Evolutionary conservation across 192 early-diverging fungal species (phyloP).

Genomic region (Obelidium mucronatum): DNA sequence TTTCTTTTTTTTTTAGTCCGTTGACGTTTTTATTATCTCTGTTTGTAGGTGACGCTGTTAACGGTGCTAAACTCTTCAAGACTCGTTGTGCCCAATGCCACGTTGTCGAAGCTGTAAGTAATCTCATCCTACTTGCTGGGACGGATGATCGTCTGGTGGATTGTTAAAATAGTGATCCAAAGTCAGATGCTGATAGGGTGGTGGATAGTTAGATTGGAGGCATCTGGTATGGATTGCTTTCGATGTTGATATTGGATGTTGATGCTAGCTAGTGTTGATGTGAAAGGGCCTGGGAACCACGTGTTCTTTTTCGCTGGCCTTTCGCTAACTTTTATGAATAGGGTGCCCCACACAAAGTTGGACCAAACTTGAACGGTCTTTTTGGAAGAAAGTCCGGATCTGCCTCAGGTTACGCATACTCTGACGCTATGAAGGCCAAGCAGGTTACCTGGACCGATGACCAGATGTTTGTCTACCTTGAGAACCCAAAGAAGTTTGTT

Average conservation of each 20-base stretch:
- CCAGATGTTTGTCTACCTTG: conserved; percentile 92
- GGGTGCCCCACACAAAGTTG: conserved; percentile 91
- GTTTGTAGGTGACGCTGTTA: conserved; percentile 56
- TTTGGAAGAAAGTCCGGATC: conserved; percentile 90
- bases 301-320: too few species aligned
- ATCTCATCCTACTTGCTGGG: neutral
- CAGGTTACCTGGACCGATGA: conserved; percentile 88
- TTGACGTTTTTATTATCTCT: neutral
- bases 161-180: neutral
- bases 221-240: too few species aligned
- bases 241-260: too few species aligned
- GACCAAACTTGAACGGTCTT: conserved; percentile 94
- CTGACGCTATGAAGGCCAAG: conserved; percentile 88
- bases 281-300: too few species aligned
- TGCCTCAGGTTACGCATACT: conserved; percentile 89
- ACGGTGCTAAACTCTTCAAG: conserved; percentile 88
- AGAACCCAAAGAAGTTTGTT: conserved; percentile 97
- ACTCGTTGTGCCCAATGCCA: conserved; percentile 99
- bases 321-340: too few species aligned
- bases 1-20: neutral
- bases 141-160: neutral
- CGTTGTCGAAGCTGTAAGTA: conserved; percentile 75
- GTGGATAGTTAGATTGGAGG: too few species aligned
- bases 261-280: too few species aligned
- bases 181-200: too few species aligned